Evolutionary conservation across 257 asterid species (phyloP).

Genomic region (Solanum chaucha): DNA sequence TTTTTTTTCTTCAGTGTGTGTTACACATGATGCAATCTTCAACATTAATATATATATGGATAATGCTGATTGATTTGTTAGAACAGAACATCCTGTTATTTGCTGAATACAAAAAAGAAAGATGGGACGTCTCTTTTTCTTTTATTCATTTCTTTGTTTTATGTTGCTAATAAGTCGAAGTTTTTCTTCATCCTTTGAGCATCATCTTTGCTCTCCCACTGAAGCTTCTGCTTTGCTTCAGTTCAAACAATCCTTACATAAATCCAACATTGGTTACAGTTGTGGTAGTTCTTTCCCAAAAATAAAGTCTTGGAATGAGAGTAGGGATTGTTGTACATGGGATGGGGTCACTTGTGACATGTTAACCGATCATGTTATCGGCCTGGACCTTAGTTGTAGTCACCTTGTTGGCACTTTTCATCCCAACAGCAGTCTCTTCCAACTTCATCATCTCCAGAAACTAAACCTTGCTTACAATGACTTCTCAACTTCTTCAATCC

Average conservation of each 20-base stretch:
- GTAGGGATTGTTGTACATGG: not conserved
- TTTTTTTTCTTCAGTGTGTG: no score
- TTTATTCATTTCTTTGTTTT: not conserved
- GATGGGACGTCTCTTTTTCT: not conserved
- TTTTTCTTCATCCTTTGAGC: not conserved
- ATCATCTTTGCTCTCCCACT: not conserved
- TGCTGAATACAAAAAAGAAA: not conserved
- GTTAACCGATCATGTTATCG: not conserved
- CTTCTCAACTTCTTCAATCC: no score
- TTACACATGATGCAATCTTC: no score
- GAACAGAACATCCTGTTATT: not conserved
- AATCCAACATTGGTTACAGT: no score
- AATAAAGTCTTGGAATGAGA: not conserved
- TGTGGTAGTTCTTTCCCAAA: not conserved
- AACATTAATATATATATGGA: no score
- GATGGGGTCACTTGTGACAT: not conserved
- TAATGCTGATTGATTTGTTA: not conserved
- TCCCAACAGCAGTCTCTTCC: no score
- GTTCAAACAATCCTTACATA: not conserved
- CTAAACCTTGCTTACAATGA: no score
- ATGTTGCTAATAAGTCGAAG: not conserved
- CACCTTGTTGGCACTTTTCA: no score
- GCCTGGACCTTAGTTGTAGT: not conserved
- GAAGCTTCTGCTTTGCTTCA: not conserved
- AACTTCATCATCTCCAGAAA: no score